phyloP scores from a whole-genome alignment of 2,329 filamentous ascomycete genomes.

The Talaromyces piceae region DNA sequence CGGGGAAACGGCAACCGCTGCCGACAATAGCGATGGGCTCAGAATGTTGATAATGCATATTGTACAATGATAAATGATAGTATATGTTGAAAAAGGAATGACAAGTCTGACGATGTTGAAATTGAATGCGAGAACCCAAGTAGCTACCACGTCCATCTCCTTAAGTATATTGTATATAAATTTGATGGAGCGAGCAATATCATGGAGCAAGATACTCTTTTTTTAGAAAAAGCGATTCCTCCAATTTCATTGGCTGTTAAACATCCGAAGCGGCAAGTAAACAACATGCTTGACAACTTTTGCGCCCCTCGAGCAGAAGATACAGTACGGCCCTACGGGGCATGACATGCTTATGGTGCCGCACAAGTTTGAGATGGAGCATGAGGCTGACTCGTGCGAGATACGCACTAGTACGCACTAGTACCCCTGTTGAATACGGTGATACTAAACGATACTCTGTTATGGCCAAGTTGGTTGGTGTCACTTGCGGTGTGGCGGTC shows the following conservation, averaged over 20 bases:
- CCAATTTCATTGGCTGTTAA: no score
- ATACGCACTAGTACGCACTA: slow-evolving; percentile 13
- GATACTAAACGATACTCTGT: slow-evolving; percentile 12
- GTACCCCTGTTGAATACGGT: slow-evolving; percentile 13
- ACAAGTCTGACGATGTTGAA: no score
- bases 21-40: slow-evolving; percentile 11
- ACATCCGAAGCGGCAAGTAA: no score
- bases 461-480: slow-evolving; percentile 13
- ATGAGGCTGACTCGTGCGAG: slow-evolving; percentile 10
- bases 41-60: no score
- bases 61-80: no score
- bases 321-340: slow-evolving; percentile 76
- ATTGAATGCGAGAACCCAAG: no score
- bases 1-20: slow-evolving; percentile 8
- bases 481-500: slow-evolving; percentile 55
- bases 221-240: no score
- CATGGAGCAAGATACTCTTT: no score
- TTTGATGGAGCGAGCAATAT: no score
- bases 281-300: slow-evolving; percentile 82
- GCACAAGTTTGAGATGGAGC: slow-evolving; percentile 46
- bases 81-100: no score
- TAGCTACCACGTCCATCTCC: no score
- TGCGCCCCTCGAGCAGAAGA: slow-evolving; percentile 85
- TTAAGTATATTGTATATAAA: no score
- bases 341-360: slow-evolving; percentile 68